Percentiles rank a stretch among this genome's conserved stretches.
Conservation (phyloP, 768 basidiomycete genomes). For the Amanita phalloides region DNA sequence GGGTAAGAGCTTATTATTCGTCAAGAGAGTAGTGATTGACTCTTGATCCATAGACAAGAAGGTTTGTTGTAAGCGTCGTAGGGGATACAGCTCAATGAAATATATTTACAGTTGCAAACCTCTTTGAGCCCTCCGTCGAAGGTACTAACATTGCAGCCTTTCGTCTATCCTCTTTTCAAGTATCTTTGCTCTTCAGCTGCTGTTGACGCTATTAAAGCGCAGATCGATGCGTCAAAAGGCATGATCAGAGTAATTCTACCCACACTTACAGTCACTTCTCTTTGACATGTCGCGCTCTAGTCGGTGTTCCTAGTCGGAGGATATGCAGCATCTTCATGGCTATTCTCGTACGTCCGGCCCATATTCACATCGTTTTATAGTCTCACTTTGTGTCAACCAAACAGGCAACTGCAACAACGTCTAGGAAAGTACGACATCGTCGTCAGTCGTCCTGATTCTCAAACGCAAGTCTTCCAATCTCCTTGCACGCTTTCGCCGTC, state of each 20-base stretch:
- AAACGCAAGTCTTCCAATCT: slow-evolving; percentile 41
- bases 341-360: slow-evolving; percentile 34
- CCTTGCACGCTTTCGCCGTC: neutral
- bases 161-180: neutral
- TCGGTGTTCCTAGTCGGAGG: slow-evolving; percentile 81
- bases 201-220: slow-evolving; percentile 53
- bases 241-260: slow-evolving; percentile 45
- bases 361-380: neutral
- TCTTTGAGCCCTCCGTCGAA: slow-evolving; percentile 74
- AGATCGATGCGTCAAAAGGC: slow-evolving; percentile 59
- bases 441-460: slow-evolving; percentile 69
- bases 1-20: slow-evolving; percentile 32
- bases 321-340: slow-evolving; percentile 75
- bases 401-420: slow-evolving; percentile 57
- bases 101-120: slow-evolving; percentile 42
- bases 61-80: slow-evolving; percentile 10
- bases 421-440: slow-evolving; percentile 43
- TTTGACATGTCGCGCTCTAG: slow-evolving; percentile 19
- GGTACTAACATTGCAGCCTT: slow-evolving; percentile 16
- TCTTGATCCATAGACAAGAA: slow-evolving; percentile 17
- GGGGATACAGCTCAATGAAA: slow-evolving; percentile 11
- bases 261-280: slow-evolving; percentile 1
- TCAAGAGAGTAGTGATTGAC: neutral
- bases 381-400: neutral
- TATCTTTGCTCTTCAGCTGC: slow-evolving; percentile 33